These are phyloP conservation scores for Ustilago loliicola DNA, from an alignment of 1,284 basidiomycete species.

Conservation along the genomic window DNA sequence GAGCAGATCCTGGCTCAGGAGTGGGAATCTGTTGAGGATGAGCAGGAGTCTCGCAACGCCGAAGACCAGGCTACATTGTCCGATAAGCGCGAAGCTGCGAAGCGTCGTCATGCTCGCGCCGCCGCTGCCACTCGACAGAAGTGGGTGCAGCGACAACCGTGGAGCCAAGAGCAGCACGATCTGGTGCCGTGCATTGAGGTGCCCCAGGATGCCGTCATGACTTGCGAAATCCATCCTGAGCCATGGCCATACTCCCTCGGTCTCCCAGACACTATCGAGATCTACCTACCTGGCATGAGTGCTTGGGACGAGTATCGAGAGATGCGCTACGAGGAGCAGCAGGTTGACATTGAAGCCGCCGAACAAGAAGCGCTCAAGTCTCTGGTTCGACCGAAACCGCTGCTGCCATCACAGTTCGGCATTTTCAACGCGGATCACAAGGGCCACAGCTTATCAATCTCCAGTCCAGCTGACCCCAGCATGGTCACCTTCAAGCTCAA, in stretches of 20 bases:
- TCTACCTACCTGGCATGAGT: slow-evolving; percentile 62
- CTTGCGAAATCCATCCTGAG: slow-evolving; percentile 46
- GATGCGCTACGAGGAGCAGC: slow-evolving; percentile 44
- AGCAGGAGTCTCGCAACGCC: neutral
- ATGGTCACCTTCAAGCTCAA: slow-evolving; percentile 57
- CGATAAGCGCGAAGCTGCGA: slow-evolving; percentile 10
- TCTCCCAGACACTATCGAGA: slow-evolving; percentile 63
- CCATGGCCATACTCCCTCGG: slow-evolving; percentile 43
- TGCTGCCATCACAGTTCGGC: slow-evolving; percentile 21
- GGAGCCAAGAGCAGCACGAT: slow-evolving; percentile 14
- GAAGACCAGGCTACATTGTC: neutral
- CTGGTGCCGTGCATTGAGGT: slow-evolving; percentile 16
- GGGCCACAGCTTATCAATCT: slow-evolving; percentile 47
- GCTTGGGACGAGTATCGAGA: slow-evolving; percentile 62
- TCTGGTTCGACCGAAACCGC: slow-evolving; percentile 1
- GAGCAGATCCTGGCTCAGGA: slow-evolving; percentile 28
- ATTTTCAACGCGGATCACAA: slow-evolving; percentile 12
- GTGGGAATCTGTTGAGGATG: neutral
- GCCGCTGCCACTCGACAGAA: slow-evolving; percentile 27
- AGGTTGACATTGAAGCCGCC: slow-evolving; percentile 24
- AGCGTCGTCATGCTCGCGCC: slow-evolving; percentile 18
- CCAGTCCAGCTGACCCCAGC: slow-evolving; percentile 52
- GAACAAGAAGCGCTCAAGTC: slow-evolving; percentile 11
- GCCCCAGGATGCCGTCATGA: slow-evolving; percentile 24
- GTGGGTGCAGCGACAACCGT: slow-evolving; percentile 40